Conservation (phyloP, 2,329 filamentous ascomycete species). For the Penicillium sp. region DNA sequence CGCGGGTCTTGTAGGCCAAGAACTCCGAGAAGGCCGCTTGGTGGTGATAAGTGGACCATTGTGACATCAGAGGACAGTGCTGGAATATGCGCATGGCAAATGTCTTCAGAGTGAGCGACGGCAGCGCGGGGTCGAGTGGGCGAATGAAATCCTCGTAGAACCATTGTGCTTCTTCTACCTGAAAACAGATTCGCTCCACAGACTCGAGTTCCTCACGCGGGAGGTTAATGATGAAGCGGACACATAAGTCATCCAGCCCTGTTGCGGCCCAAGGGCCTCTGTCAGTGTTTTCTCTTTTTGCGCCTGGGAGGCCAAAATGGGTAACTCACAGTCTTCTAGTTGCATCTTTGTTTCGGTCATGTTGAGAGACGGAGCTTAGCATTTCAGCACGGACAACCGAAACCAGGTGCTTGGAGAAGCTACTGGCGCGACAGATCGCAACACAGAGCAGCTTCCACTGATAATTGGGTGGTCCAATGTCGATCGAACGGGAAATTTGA, state of each 20-base stretch:
- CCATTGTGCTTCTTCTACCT: conserved; percentile 99
- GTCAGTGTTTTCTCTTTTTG: conserved; percentile 21
- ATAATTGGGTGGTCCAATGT: conserved; percentile 20
- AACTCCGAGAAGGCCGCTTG: conserved; percentile 88
- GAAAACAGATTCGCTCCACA: conserved; percentile 94
- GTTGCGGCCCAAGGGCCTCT: conserved; percentile 18
- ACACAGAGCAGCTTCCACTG: conserved; percentile 31
- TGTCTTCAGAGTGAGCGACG: conserved; percentile 79
- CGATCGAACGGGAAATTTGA: conserved; percentile 1
- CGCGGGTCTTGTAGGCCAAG: conserved; percentile 88
- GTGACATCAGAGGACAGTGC: conserved; percentile 85
- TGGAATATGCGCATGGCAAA: conserved; percentile 93
- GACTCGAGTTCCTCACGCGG: conserved; percentile 87
- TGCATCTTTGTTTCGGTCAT: conserved; percentile 82
- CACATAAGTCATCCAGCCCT: conserved; percentile 97
- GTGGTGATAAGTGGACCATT: conserved; percentile 77
- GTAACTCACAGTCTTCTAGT: conserved; percentile 79
- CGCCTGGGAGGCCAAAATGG: background rate
- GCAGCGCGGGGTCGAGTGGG: conserved; percentile 80
- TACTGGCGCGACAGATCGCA: conserved; percentile 25
- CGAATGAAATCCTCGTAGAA: conserved; percentile 99
- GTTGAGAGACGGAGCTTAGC: conserved; percentile 61
- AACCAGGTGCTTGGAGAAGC: conserved; percentile 26
- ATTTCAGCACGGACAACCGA: conserved; percentile 56
- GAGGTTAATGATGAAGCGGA: conserved; percentile 97